Conservation (phyloP, 768 basidiomycete genomes). For the Phanerochaete carnosa region DNA sequence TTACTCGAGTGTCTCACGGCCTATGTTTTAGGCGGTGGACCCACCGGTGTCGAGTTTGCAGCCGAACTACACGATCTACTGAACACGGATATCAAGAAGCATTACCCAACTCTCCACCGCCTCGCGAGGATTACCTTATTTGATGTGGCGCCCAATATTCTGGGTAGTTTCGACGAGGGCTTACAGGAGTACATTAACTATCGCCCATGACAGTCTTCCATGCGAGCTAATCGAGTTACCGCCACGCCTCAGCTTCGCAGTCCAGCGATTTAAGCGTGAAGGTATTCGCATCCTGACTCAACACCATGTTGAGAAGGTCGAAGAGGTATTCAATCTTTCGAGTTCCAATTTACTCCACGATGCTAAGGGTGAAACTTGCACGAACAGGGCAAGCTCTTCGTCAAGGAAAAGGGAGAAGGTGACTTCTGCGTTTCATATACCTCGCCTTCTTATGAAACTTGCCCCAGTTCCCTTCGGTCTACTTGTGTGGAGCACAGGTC, state of each 20-base stretch:
- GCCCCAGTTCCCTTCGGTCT: slow-evolving; percentile 71
- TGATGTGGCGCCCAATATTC: slow-evolving; percentile 76
- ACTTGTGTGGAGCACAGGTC: slow-evolving; percentile 85
- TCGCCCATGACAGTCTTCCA: background rate
- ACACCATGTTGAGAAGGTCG: slow-evolving; percentile 71
- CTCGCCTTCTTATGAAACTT: slow-evolving; percentile 8
- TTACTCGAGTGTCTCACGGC: background rate
- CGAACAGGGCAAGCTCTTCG: slow-evolving; percentile 63
- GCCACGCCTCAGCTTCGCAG: slow-evolving; percentile 49
- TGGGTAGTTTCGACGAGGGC: slow-evolving; percentile 69
- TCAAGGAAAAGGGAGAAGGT: slow-evolving; percentile 75
- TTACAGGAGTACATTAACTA: slow-evolving; percentile 49
- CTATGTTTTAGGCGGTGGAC: slow-evolving; percentile 57
- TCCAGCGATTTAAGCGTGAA: slow-evolving; percentile 67
- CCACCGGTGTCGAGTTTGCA: slow-evolving; percentile 79
- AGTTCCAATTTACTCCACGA: background rate
- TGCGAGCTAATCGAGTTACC: background rate
- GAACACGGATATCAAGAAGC: slow-evolving; percentile 55
- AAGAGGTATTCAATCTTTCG: slow-evolving; percentile 37
- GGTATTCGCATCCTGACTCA: slow-evolving; percentile 71
- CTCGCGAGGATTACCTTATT: slow-evolving; percentile 74
- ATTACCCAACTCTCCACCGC: slow-evolving; percentile 62
- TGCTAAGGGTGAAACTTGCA: background rate
- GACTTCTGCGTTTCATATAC: background rate
- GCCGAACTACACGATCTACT: slow-evolving; percentile 81